Percentiles rank a stretch among this genome's conserved stretches.
These are phyloP conservation scores for Candida sojae DNA, from an alignment of 1,139 yeast species.

Conservation along the genomic window DNA sequence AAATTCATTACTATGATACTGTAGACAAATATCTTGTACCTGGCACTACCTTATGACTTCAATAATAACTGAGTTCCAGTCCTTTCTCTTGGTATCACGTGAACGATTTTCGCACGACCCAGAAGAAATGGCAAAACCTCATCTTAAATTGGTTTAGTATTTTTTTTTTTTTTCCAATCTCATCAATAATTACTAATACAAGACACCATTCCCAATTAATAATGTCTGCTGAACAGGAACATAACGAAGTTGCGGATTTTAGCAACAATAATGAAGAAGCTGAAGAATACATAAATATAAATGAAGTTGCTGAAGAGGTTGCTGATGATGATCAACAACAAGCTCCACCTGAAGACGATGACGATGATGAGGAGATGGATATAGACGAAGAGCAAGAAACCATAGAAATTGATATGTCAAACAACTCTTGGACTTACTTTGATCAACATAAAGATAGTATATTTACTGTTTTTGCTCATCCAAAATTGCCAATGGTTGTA, in stretches of 20 bases:
- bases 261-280: constrained; percentile 18
- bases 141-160: not conserved
- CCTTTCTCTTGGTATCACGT: not conserved
- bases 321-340: constrained; percentile 34
- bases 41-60: too few species aligned
- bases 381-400: constrained; percentile 32
- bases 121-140: not conserved
- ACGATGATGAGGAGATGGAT: constrained; percentile 30
- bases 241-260: not conserved
- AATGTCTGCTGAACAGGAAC: constrained; percentile 2
- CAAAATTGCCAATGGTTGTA: constrained; percentile 72
- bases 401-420: constrained; percentile 67
- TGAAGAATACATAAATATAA: constrained; percentile 54
- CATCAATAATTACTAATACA: not conserved
- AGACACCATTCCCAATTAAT: not conserved
- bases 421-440: constrained; percentile 86
- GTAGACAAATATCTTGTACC: too few species aligned
- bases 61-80: not conserved
- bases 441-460: constrained; percentile 87
- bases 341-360: constrained; percentile 43
- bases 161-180: not conserved
- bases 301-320: constrained; percentile 65
- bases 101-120: not conserved
- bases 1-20: too few species aligned
- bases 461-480: constrained; percentile 77